phyloP scores from a whole-genome alignment of 495 filamentous ascomycete species.

The Hypoxylon lienhwacheense region DNA sequence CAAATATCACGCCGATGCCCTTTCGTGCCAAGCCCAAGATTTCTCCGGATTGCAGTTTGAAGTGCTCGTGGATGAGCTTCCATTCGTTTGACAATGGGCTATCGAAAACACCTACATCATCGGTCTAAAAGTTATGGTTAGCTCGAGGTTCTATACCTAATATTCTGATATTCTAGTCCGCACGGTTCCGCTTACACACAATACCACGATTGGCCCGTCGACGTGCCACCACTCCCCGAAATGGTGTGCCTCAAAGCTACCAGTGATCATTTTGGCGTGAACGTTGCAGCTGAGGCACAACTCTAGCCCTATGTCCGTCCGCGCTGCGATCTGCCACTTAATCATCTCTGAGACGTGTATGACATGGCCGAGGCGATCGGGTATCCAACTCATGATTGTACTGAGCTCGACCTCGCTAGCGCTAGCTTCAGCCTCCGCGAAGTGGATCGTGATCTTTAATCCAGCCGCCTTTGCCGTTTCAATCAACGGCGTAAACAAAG shows the following conservation, averaged over 20 bases:
- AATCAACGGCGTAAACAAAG: slow-evolving; percentile 59
- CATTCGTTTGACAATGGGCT: slow-evolving; percentile 83
- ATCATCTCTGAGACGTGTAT: slow-evolving; percentile 67
- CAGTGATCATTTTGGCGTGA: slow-evolving; percentile 68
- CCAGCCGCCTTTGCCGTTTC: slow-evolving; percentile 52
- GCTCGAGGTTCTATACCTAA: slow-evolving; percentile 1
- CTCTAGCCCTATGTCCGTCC: slow-evolving; percentile 64
- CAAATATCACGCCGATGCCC: slow-evolving; percentile 66
- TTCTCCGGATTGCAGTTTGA: slow-evolving; percentile 58
- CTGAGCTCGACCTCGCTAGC: slow-evolving; percentile 59
- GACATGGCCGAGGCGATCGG: slow-evolving; percentile 77
- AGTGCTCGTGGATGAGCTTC: slow-evolving; percentile 69
- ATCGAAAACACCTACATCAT: slow-evolving; percentile 84
- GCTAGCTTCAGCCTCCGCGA: slow-evolving; percentile 65
- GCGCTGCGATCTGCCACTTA: slow-evolving; percentile 56
- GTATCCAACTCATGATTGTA: slow-evolving; percentile 63
- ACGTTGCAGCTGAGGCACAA: slow-evolving; percentile 83
- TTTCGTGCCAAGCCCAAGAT: slow-evolving; percentile 60
- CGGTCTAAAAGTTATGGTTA: slow-evolving; percentile 60
- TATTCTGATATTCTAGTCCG: not conserved
- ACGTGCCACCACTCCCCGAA: slow-evolving; percentile 66
- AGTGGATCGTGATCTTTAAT: slow-evolving; percentile 73
- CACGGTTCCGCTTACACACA: slow-evolving; percentile 39
- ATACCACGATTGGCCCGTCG: slow-evolving; percentile 39
- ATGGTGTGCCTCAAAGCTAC: slow-evolving; percentile 70